Conservation (phyloP, 768 basidiomycete species). For the Cubamyces lactineus region DNA sequence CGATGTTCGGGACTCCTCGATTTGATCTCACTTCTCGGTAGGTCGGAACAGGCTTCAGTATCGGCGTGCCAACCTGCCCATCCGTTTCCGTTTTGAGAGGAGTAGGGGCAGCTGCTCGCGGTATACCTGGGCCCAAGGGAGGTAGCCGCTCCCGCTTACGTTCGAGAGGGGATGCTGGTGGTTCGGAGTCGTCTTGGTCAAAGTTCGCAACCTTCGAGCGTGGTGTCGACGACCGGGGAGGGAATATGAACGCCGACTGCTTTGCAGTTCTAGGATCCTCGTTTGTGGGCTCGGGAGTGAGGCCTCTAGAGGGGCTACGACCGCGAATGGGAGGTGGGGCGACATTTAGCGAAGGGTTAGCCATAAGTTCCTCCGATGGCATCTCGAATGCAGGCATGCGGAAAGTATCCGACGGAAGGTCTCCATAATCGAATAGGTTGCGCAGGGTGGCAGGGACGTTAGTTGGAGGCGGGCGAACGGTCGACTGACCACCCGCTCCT, state of each 20-base stretch:
- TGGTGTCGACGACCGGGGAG: constrained; percentile 40
- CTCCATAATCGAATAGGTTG: constrained; percentile 70
- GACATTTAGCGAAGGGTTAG: constrained; percentile 24
- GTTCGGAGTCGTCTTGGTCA: constrained; percentile 31
- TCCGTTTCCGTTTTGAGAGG: not conserved
- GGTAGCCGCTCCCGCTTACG: constrained; percentile 28
- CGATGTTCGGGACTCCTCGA: constrained; percentile 43
- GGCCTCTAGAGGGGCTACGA: constrained; percentile 37
- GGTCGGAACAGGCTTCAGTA: constrained; percentile 17
- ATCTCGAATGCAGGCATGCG: constrained; percentile 44
- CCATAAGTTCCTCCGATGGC: constrained; percentile 16
- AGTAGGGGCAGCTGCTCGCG: constrained; percentile 17
- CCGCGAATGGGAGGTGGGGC: constrained; percentile 44
- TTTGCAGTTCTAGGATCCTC: constrained; percentile 49
- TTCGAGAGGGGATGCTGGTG: constrained; percentile 20
- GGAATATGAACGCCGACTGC: constrained; percentile 58
- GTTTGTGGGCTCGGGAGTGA: constrained; percentile 36
- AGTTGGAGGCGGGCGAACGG: constrained; percentile 51
- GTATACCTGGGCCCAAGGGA: constrained; percentile 33
- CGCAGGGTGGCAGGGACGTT: constrained; percentile 79
- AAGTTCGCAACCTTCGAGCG: constrained; percentile 37
- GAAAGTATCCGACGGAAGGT: constrained; percentile 43
- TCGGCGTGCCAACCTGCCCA: not conserved
- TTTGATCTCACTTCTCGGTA: constrained; percentile 37
- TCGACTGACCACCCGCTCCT: constrained; percentile 40